A percentile compares a stretch with the other conserved stretches of the same genome.
Conservation (phyloP, 2,329 filamentous ascomycete genomes). For the Aspergillus sp. region DNA sequence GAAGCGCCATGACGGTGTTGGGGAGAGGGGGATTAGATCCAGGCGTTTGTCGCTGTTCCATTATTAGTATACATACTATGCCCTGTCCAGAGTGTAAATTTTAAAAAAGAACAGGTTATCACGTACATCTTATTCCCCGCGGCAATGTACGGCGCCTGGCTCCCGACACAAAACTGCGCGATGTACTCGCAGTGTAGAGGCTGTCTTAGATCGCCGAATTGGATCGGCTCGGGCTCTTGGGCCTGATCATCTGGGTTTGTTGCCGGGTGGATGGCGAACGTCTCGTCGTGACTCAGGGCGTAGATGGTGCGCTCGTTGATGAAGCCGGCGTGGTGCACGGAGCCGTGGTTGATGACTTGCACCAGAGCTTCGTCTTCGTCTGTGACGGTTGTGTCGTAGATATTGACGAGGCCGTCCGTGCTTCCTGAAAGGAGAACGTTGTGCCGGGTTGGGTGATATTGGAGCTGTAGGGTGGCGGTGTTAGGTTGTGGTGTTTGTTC, state of each 20-base stretch:
- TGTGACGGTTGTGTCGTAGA: conserved; percentile 58
- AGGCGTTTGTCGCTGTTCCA: conserved; percentile 39
- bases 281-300: conserved; percentile 63
- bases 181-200: conserved; percentile 59
- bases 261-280: conserved; percentile 57
- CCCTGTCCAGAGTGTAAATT: too few species aligned
- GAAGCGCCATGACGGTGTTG: conserved; percentile 39
- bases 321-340: conserved; percentile 63
- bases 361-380: conserved; percentile 64
- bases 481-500: neutral
- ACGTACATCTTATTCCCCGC: conserved; percentile 52
- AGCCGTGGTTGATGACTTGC: conserved; percentile 63
- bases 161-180: conserved; percentile 51
- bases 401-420: conserved; percentile 62
- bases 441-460: conserved; percentile 53
- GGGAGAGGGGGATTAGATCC: conserved; percentile 42
- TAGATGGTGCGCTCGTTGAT: conserved; percentile 54
- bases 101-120: neutral
- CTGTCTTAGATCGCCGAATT: conserved; percentile 58
- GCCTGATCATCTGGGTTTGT: conserved; percentile 51
- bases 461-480: conserved; percentile 34
- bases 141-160: conserved; percentile 45
- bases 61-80: neutral
- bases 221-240: conserved; percentile 44
- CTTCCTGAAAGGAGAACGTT: conserved; percentile 59